phyloP scores from a whole-genome alignment of 306 rosid species.

The Cajanus cajan region DNA sequence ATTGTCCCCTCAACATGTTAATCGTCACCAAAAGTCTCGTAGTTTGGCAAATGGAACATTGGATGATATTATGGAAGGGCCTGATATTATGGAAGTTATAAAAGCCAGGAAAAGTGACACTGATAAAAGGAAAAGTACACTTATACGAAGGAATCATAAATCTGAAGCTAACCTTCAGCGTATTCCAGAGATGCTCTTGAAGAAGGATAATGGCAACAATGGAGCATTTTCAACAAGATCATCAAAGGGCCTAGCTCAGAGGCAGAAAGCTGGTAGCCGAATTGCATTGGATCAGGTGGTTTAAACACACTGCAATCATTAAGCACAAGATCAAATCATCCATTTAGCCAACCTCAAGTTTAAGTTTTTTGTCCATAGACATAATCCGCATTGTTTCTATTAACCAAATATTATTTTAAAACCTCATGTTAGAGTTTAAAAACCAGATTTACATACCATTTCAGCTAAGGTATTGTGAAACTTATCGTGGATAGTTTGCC shows the following conservation, averaged over 20 bases:
- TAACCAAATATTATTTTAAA: too few species aligned
- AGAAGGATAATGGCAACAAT: conserved; percentile 36
- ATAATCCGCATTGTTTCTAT: too few species aligned
- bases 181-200: conserved; percentile 52
- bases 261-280: conserved; percentile 56
- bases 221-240: conserved; percentile 46
- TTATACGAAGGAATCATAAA: conserved; percentile 50
- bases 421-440: too few species aligned
- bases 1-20: conserved; percentile 11
- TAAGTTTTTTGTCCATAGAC: too few species aligned
- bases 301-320: conserved; percentile 50
- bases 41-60: conserved; percentile 45
- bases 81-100: conserved; percentile 26
- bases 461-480: conserved; percentile 22
- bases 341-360: conserved; percentile 32
- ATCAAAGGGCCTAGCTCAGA: conserved; percentile 61
- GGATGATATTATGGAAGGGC: conserved; percentile 35
- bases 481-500: not conserved
- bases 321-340: conserved; percentile 53
- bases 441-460: conserved; percentile 53
- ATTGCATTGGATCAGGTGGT: conserved; percentile 32
- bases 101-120: conserved; percentile 38
- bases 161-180: conserved; percentile 47
- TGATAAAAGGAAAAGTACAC: conserved; percentile 43
- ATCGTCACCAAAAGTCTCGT: conserved; percentile 49